Evolutionary conservation across 306 rosid species (phyloP).

Genomic region (Potentilla sterilis): DNA sequence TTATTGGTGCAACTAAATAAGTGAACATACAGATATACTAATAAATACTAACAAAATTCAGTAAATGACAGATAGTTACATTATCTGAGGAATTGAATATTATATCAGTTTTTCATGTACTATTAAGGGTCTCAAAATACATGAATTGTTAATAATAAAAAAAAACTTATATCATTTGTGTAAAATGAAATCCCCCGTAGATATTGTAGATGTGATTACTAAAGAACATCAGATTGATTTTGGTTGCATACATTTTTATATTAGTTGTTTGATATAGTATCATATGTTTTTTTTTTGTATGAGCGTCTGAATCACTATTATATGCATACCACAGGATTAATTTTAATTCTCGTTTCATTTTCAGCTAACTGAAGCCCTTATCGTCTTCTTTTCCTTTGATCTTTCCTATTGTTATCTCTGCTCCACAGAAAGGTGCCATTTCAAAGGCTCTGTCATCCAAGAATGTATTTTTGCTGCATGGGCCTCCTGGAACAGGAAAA

Average conservation of each 20-base stretch:
- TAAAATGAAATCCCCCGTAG: background rate
- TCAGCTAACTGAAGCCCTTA: conserved; percentile 20
- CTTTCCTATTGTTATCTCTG: conserved; percentile 12
- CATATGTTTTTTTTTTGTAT: background rate
- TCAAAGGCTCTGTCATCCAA: conserved; percentile 86
- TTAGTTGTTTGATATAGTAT: background rate
- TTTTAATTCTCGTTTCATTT: conserved; percentile 22
- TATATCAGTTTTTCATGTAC: background rate
- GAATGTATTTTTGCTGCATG: conserved; percentile 85
- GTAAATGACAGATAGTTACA: background rate
- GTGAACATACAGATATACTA: background rate
- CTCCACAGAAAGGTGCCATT: conserved; percentile 74
- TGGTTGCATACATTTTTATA: background rate
- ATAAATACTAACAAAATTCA: background rate
- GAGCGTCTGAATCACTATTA: background rate
- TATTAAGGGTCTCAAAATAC: background rate
- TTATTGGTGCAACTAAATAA: background rate
- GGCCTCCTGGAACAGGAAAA: conserved; percentile 99
- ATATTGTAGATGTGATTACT: background rate
- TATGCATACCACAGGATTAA: conserved; percentile 11
- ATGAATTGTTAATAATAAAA: background rate
- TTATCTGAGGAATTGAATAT: background rate
- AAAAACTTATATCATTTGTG: background rate
- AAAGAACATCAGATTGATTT: no score
- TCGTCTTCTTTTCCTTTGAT: conserved; percentile 20